These are phyloP conservation scores for Piedraia hortae DNA, from an alignment of 2,329 filamentous ascomycete genomes.

Conservation along the genomic window DNA sequence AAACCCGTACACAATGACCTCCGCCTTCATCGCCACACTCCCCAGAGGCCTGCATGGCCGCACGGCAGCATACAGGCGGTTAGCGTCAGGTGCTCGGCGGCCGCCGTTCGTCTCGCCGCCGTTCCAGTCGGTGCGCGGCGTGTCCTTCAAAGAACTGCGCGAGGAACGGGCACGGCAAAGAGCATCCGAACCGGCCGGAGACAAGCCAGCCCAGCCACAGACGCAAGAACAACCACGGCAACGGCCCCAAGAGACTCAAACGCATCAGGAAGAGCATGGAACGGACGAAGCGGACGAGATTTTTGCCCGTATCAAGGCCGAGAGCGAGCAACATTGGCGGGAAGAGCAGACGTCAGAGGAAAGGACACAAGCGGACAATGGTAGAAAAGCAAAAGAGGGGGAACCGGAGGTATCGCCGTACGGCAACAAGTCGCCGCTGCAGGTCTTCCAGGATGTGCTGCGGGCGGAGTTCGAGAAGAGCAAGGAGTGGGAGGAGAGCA, in stretches of 20 bases:
- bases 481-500: constrained; percentile 98
- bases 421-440: constrained; percentile 94
- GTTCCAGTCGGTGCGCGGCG: constrained; percentile 17
- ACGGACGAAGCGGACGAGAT: constrained; percentile 11
- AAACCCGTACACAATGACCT: not conserved
- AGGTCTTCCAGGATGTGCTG: constrained; percentile 95
- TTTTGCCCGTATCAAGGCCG: constrained; percentile 12
- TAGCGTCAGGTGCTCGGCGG: constrained; percentile 10
- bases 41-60: too few relatives aligned
- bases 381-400: constrained; percentile 14
- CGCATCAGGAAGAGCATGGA: constrained; percentile 10
- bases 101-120: constrained; percentile 17
- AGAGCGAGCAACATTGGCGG: constrained; percentile 16
- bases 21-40: too few relatives aligned
- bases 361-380: constrained; percentile 9
- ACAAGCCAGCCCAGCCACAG: constrained; percentile 11
- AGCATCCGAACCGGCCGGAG: constrained; percentile 6
- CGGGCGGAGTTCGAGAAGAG: constrained; percentile 81
- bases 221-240: constrained; percentile 14
- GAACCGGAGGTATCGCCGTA: constrained; percentile 33
- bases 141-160: constrained; percentile 16
- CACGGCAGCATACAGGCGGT: constrained; percentile 21
- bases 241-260: constrained; percentile 13
- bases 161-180: constrained; percentile 12
- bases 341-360: constrained; percentile 17